phyloP scores from a whole-genome alignment of 2,329 filamentous ascomycete species.

The Apiospora phragmitis region DNA sequence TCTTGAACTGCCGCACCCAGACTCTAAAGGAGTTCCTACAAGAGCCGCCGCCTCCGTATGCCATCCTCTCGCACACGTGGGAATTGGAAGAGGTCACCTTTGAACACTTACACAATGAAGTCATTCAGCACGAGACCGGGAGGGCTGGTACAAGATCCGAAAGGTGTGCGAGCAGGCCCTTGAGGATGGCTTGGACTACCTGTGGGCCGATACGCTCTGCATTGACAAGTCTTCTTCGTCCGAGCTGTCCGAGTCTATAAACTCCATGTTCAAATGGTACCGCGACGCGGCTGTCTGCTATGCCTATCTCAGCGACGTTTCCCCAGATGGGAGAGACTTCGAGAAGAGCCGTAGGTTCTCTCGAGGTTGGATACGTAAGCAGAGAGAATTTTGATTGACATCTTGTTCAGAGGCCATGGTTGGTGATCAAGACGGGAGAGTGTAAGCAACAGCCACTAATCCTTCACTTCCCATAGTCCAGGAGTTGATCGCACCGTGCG shows the following conservation, averaged over 20 bases:
- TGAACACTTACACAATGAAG: neutral
- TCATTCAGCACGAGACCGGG: neutral
- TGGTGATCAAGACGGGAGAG: neutral
- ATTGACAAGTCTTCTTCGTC: constrained; percentile 6
- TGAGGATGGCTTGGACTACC: neutral
- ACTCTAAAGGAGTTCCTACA: neutral
- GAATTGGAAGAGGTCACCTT: neutral
- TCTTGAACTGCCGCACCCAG: neutral
- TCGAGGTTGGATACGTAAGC: neutral
- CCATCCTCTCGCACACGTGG: constrained; percentile 2
- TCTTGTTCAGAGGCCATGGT: neutral
- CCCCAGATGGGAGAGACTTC: neutral
- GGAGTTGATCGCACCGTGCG: neutral
- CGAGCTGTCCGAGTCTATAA: constrained; percentile 6
- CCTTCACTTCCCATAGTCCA: neutral
- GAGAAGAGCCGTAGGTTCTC: neutral
- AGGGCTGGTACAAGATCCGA: neutral
- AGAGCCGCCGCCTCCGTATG: neutral
- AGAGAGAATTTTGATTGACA: neutral
- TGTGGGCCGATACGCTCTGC: constrained; percentile 5
- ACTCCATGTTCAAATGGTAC: constrained; percentile 9
- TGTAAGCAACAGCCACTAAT: neutral
- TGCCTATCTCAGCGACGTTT: neutral
- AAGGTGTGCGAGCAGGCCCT: neutral
- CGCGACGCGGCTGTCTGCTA: neutral